phyloP scores from a whole-genome alignment of 208 protist genomes.

The Balamuthia mandrillaris region DNA sequence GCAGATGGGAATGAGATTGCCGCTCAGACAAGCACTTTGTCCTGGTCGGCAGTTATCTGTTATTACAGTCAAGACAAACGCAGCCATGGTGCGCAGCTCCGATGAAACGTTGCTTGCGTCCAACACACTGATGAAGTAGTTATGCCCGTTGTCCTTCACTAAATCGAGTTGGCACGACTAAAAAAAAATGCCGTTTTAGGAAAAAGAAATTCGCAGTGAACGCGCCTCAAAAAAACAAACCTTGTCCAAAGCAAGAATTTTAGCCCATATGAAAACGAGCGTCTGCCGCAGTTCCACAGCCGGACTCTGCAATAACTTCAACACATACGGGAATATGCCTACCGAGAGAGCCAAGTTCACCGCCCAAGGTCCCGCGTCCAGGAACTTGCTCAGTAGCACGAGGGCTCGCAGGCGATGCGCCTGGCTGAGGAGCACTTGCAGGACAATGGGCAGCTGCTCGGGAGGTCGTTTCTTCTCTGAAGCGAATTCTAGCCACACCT shows the following conservation, averaged over 20 bases:
- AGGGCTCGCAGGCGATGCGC: slow-evolving; percentile 90
- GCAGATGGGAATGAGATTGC: slow-evolving; percentile 20
- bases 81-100: slow-evolving; percentile 80
- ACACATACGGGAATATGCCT: slow-evolving; percentile 95
- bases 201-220: no score
- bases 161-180: slow-evolving; percentile 68
- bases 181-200: not conserved
- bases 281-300: slow-evolving; percentile 73
- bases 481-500: slow-evolving; percentile 95
- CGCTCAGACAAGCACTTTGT: slow-evolving; percentile 56
- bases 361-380: slow-evolving; percentile 92
- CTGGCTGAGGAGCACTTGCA: slow-evolving; percentile 82
- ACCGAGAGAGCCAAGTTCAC: slow-evolving; percentile 89
- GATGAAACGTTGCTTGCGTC: slow-evolving; percentile 60
- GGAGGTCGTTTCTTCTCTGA: slow-evolving; percentile 77
- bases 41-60: slow-evolving; percentile 47
- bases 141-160: slow-evolving; percentile 68
- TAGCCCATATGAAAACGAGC: slow-evolving; percentile 80
- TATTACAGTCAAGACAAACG: slow-evolving; percentile 83
- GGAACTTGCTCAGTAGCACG: slow-evolving; percentile 88
- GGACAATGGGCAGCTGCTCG: slow-evolving; percentile 93
- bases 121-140: slow-evolving; percentile 71
- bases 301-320: slow-evolving; percentile 87
- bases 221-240: no score
- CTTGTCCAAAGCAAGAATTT: slow-evolving; percentile 78